Base-by-base conservation (phyloP, 2,329 filamentous ascomycete genomes). In the Colletotrichum lentis region DNA sequence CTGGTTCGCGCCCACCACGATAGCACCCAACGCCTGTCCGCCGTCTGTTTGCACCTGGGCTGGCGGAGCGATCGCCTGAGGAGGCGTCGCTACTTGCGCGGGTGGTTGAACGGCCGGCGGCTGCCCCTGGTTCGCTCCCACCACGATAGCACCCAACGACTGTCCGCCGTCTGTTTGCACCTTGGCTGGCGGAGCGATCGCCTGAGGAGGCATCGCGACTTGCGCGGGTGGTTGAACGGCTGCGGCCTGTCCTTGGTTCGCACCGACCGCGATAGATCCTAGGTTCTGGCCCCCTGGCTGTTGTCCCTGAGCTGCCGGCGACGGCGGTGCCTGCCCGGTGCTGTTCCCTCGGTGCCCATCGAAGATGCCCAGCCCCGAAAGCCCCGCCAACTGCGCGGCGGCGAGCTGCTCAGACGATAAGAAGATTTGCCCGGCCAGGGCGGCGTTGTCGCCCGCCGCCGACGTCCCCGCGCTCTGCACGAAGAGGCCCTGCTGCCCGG, bases 391-490 rank as follows among this genome's bases (percentile, higher is more conserved):
- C 70, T 77, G 71, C 6, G 73, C 72, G 1, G 72, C 71, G 10
- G 73, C 74, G 43, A 77, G 73, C 67, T 77, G 73, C 56, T 76
- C 70, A 49, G 76, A 74, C 11, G 74, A 74, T 2, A 71, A 70
- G 69, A 76, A 76, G 11, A 78, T 56, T 35, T 52, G 53, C 35
- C 43, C 50, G 20, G 65, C 65, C 7, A 68, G 65, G 18, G 55
- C 65, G 5, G 50, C 49, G 27, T 68, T 68, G 69, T 64, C 16
- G 63, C 56, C 66, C 27, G 62, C 67, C n/a, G 69, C 70, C 43
- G 73, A 77, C 55, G 73, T 72, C 54, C 61, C 71, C 22, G 77
- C 71, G 71, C 75, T 76, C 66, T 77, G 76, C 20, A 80, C 76
- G 47, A 81, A 76, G 22, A 80, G 72, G 59, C 64, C 69, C 31